A percentile compares a stretch with the other conserved stretches of the same genome.
phyloP scores from a whole-genome alignment of 83 land plant genomes.

The Picea abies region DNA sequence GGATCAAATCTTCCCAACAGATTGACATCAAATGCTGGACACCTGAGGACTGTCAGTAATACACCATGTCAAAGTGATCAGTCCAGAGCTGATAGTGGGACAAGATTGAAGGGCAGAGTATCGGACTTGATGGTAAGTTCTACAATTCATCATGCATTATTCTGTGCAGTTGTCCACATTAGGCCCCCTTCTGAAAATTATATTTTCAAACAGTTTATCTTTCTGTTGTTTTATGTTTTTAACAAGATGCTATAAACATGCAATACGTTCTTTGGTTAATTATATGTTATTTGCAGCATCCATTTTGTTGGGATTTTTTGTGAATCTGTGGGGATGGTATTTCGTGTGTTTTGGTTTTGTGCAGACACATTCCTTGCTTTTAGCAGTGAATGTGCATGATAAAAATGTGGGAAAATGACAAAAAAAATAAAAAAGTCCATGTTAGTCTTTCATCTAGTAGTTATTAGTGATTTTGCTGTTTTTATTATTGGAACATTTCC shows the following conservation, averaged over 20 bases:
- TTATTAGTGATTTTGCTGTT: neutral
- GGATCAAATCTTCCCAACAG: slow-evolving; percentile 42
- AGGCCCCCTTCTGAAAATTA: slow-evolving; percentile 2
- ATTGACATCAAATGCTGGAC: slow-evolving; percentile 44
- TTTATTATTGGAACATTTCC: slow-evolving; percentile 1
- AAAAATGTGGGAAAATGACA: slow-evolving; percentile 12
- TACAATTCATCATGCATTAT: slow-evolving; percentile 15
- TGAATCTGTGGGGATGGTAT: neutral
- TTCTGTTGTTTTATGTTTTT: slow-evolving; percentile 23
- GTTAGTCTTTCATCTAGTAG: neutral
- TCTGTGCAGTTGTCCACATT: slow-evolving; percentile 21
- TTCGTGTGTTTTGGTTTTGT: neutral
- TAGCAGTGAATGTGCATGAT: neutral
- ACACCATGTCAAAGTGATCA: slow-evolving; percentile 14
- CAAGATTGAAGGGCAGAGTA: slow-evolving; percentile 31
- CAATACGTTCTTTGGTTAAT: neutral
- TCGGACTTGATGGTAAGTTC: slow-evolving; percentile 23
- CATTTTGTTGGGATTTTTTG: neutral
- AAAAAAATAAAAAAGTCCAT: no score
- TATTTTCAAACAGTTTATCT: slow-evolving; percentile 44
- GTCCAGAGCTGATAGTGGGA: slow-evolving; percentile 15
- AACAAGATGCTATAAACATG: neutral
- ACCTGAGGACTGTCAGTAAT: slow-evolving; percentile 10
- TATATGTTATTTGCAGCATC: neutral
- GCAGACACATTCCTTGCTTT: neutral